Conservation (phyloP, 371 early-diverging fungal species). For the Paraphysoderma sedebokerense region DNA sequence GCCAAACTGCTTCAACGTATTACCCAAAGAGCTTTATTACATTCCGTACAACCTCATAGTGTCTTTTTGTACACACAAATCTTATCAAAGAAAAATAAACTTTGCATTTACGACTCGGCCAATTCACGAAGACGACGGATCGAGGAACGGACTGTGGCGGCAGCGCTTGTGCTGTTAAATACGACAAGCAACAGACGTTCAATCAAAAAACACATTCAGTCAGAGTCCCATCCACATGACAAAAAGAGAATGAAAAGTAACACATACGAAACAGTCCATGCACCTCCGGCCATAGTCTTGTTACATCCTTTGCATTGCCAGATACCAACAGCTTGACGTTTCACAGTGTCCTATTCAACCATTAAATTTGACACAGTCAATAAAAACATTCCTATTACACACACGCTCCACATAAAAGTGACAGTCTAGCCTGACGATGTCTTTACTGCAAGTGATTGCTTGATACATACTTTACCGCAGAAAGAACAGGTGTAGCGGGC, state of each 20-base stretch:
- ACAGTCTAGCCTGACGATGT: too few species aligned
- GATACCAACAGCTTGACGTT: slow-evolving; percentile 96
- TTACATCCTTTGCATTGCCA: slow-evolving; percentile 98
- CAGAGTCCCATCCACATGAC: neutral
- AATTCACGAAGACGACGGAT: slow-evolving; percentile 95
- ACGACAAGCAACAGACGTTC: neutral
- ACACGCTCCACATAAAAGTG: too few species aligned
- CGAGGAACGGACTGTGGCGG: slow-evolving; percentile 79
- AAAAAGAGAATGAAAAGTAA: neutral
- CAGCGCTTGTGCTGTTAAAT: slow-evolving; percentile 58
- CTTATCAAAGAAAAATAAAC: too few species aligned
- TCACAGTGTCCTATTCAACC: slow-evolving; percentile 62
- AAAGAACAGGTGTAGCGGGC: slow-evolving; percentile 97
- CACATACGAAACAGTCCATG: slow-evolving; percentile 82
- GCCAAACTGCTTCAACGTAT: too few species aligned
- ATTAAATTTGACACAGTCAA: too few species aligned
- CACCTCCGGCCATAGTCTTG: slow-evolving; percentile 97
- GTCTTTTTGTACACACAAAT: too few species aligned
- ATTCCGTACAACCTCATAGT: too few species aligned
- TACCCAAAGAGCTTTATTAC: too few species aligned
- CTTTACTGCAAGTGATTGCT: too few species aligned
- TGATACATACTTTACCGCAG: slow-evolving; percentile 82
- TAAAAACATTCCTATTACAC: too few species aligned
- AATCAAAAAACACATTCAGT: neutral
- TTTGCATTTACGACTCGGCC: slow-evolving; percentile 59